Conservation (phyloP, 1,284 basidiomycete species). For the Apiotrichum montevideense region DNA sequence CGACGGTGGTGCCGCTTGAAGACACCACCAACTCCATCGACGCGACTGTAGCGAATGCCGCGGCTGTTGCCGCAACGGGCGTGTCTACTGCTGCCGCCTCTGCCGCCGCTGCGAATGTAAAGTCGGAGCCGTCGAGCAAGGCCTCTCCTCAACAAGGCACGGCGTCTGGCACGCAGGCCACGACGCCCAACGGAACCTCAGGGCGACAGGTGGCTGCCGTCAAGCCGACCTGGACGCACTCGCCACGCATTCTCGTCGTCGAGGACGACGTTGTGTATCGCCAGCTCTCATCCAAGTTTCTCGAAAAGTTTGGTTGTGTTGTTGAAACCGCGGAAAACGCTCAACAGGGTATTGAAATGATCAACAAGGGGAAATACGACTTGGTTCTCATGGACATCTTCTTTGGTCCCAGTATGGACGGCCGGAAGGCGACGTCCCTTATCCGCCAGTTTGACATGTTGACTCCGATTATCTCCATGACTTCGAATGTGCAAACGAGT, state of each 20-base stretch:
- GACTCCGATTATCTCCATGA: constrained; percentile 97
- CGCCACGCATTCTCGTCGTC: constrained; percentile 80
- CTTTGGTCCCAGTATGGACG: constrained; percentile 45
- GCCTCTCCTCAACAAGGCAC: background rate
- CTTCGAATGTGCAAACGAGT: constrained; percentile 77
- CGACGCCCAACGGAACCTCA: constrained; percentile 5
- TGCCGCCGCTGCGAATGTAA: background rate
- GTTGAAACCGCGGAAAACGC: constrained; percentile 92
- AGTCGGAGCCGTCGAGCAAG: background rate
- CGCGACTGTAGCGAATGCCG: background rate
- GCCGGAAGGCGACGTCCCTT: constrained; percentile 66
- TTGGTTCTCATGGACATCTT: constrained; percentile 78
- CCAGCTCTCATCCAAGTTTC: constrained; percentile 80
- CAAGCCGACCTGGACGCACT: constrained; percentile 81
- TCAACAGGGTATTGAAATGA: constrained; percentile 87
- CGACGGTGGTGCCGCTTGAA: background rate
- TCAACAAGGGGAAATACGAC: constrained; percentile 91
- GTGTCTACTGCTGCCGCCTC: constrained; percentile 4
- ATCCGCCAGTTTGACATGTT: constrained; percentile 83
- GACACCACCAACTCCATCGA: background rate
- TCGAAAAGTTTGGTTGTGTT: constrained; percentile 91
- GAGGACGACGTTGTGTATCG: constrained; percentile 92
- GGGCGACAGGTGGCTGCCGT: constrained; percentile 48
- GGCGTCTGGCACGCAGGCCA: background rate
- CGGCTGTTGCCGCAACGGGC: constrained; percentile 1